Base-by-base conservation (phyloP, 2,329 filamentous ascomycete genomes). In the Amauroascus verrucosus region DNA sequence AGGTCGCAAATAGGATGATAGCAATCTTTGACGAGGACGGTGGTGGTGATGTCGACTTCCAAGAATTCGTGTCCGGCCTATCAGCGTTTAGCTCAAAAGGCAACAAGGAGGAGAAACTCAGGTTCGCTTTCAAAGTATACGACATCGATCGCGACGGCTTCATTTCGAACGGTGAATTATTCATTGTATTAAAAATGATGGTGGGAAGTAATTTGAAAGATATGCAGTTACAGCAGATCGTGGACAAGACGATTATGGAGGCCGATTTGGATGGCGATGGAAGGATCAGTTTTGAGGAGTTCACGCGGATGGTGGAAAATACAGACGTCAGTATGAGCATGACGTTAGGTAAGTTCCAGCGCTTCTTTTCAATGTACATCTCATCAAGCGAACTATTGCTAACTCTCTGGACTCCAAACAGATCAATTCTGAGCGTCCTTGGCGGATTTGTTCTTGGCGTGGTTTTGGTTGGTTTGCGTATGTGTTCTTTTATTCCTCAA, bases 141-240 rank as follows among this genome's bases (percentile, higher is more conserved):
- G 93, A 98, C 70, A 97, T 98, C 66, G 93, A 98, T 72, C 88
- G 93, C 56, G 93, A 98, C 71, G 93, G 93, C 22, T 98, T 87
- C 75, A 98, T 98, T 67, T 95, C 88, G 76, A 98, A 98, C 72
- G 93, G 93, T 64, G 93, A 98, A 77, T 81, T 98, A 49, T 98
- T 97, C 72, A 97, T 98, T 65, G 93, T 98, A 66, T 79, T 98
- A 65, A 98, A 98, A 85, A 98, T 98, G 93, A 98, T 98, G 93
- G 93, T 98, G 49, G 93, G 93, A 56, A 96, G 87, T 76, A 98
- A 98, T 72, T 76, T 98, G 66, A 98, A 98, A 79, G 93, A 98
- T 71, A 88, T 96, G 73, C 93, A 98, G 75, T 75, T 98, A 69
- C 93, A 98, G 76, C 93, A 83, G 81, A 98, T 98, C 69, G 93